Conservation (phyloP, 2,329 filamentous ascomycete genomes). For the Colletotrichum nymphaeae region DNA sequence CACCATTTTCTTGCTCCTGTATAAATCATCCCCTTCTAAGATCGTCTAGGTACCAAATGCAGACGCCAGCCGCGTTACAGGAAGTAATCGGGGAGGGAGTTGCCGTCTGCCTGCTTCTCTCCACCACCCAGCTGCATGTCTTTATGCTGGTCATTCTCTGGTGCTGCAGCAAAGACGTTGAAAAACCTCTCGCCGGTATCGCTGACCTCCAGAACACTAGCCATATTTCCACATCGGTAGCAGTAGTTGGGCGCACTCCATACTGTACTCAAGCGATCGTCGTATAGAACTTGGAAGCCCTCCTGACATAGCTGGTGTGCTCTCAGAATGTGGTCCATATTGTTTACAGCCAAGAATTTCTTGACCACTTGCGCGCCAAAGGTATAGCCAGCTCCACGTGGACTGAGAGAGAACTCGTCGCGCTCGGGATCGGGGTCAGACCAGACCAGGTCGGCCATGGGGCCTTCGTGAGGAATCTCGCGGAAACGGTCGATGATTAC, state of each 20-base stretch:
- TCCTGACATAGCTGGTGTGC: slow-evolving; percentile 99
- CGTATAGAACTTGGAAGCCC: slow-evolving; percentile 96
- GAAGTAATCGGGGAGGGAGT: slow-evolving; percentile 77
- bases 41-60: too few species aligned
- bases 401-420: slow-evolving; percentile 95
- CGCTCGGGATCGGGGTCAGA: slow-evolving; percentile 97
- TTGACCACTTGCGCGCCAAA: slow-evolving; percentile 98
- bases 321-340: slow-evolving; percentile 96
- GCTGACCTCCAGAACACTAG: slow-evolving; percentile 95
- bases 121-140: slow-evolving; percentile 78
- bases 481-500: slow-evolving; percentile 99
- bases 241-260: slow-evolving; percentile 99
- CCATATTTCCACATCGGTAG: slow-evolving; percentile 96
- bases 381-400: slow-evolving; percentile 94
- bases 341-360: slow-evolving; percentile 97
- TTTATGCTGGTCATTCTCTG: slow-evolving; percentile 92
- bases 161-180: slow-evolving; percentile 97
- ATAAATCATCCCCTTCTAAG: background rate
- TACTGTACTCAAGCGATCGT: slow-evolving; percentile 93
- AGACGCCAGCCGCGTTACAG: slow-evolving; percentile 55
- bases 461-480: slow-evolving; percentile 97
- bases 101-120: slow-evolving; percentile 76
- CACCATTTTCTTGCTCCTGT: background rate
- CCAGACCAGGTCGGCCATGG: slow-evolving; percentile 99
- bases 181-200: slow-evolving; percentile 94